A percentile compares a stretch with the other conserved stretches of the same genome.
Conservation (phyloP, 148 eudicot genomes). For the Persicaria maculosa region DNA sequence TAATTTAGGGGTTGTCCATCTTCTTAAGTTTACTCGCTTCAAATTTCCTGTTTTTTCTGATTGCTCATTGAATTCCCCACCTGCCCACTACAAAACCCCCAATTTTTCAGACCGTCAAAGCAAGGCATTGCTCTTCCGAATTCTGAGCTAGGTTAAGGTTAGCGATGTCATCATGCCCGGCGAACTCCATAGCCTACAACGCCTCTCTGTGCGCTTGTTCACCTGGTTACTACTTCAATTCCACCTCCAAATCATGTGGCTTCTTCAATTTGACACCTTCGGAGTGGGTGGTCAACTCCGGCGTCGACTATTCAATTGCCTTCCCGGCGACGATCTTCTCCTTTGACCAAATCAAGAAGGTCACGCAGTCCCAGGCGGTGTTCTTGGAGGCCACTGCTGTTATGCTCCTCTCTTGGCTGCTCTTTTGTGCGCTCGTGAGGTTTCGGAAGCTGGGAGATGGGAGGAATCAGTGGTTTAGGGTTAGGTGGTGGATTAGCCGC, state of each 20-base stretch:
- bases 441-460: slow-evolving; percentile 60
- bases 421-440: slow-evolving; percentile 50
- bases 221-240: slow-evolving; percentile 62
- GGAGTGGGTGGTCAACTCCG: slow-evolving; percentile 39
- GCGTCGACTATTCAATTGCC: slow-evolving; percentile 50
- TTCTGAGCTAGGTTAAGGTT: background rate
- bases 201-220: slow-evolving; percentile 55
- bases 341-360: slow-evolving; percentile 59
- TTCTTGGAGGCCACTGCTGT: slow-evolving; percentile 64
- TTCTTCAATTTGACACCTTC: slow-evolving; percentile 28
- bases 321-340: slow-evolving; percentile 59
- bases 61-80: background rate
- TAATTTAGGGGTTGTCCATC: background rate
- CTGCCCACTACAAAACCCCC: background rate
- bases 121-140: background rate
- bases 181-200: slow-evolving; percentile 52
- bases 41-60: background rate
- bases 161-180: slow-evolving; percentile 41
- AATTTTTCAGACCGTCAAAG: background rate
- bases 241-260: slow-evolving; percentile 31
- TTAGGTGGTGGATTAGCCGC: slow-evolving; percentile 94
- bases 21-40: background rate
- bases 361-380: slow-evolving; percentile 82
- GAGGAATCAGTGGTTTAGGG: slow-evolving; percentile 49
- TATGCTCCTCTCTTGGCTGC: slow-evolving; percentile 54